Base-by-base conservation (phyloP, 768 basidiomycete species). In the Amanita phalloides region DNA sequence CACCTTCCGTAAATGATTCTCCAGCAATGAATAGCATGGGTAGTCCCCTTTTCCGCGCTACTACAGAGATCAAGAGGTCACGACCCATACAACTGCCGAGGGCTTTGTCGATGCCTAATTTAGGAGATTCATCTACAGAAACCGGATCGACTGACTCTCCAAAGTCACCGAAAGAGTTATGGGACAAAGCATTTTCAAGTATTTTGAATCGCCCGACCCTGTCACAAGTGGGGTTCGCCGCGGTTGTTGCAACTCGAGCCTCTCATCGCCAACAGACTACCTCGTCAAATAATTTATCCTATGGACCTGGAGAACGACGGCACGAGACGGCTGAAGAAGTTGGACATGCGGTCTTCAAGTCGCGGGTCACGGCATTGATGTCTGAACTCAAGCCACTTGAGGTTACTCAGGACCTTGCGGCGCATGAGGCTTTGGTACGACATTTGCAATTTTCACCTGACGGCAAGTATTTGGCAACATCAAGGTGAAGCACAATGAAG, bases 381-480 rank as follows among this genome's bases (percentile, higher is more conserved):
- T 78, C 81, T 13, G 79, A 75, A 55, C 64, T 89, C 50, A 71
- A 69, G 53, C 69, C 67, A 41, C 60, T 87, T 56, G 70, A 74
- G 49, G 63, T 75, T 7, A 79, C 77, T 0, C 77, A 86, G 58
- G 82, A 80, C 55, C 62, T 85, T 20, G 74, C 74, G 8, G 79
- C 79, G 4, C 86, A 88, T 62, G 67, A 71, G 48, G 84, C 81
- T 6, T 73, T 86, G 26, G 85, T 89, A 14, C 64, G 81, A 49
- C 82, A 86, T 63, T 62, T 89, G 59, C 80, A 86, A 62, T 89
- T 88, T 66, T 86, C 83, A 1, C 85, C 84, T 1, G 78, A 86
- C 62, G 86, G 86, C 17, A 79, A 74, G 60, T 85, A 76, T 59
- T 61, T 89, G 57, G 86, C 84, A 3, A 87, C 85, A 3, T 84